Evolutionary conservation across 192 early-diverging fungal species (phyloP), one percentile per base, ranked within the genome.

Genomic region (Umbelopsis ramanniana): DNA sequence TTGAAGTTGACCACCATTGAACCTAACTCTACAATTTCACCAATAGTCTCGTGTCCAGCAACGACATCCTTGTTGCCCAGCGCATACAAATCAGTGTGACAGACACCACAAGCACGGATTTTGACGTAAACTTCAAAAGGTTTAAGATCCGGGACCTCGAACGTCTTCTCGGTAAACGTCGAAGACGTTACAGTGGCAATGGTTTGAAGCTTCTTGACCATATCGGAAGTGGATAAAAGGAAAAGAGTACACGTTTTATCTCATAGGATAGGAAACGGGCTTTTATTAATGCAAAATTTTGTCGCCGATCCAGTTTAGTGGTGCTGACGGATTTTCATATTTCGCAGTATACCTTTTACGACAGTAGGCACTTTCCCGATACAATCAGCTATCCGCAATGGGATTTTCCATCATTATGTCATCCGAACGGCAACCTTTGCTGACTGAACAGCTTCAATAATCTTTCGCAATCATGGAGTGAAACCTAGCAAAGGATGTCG

Each of bases 11-110:
- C 76, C 0, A 89, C 93, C 15, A 80, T 76, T 8, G 78, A 77
- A 9, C 91, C 91, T 67, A 86, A 81, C 47, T 85, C 84, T 23
- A 86, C 81, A 35, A 93, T 81, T 11, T 70, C 80, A 43, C 91
- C 91, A 66, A 92, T 76, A 35, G 91, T 86, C 74, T 94, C 93
- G 66, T 94, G 91, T 12, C 91, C 89, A 40, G 85, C 85, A 40
- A 92, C 84, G 10, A 79, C 73, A 17, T 76, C 81, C 52, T 78
- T 77, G 12, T 43, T 17, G 68, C 53, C 67, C 46, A 79, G 66
- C 3, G 76, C 73, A 46, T 60, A 73, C 47, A 82, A 19, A 17
- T 63, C 57, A 6, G 72, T 73, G 48, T 73, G 66, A 48, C 72
- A 73, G 43, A 73, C 55, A n/a, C 55, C 72, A 22, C 63, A 73